A percentile compares a stretch with the other conserved stretches of the same genome.
Evolutionary conservation across 345 rosid genomes (phyloP).

Genomic region (Lagerstroemia speciosa): DNA sequence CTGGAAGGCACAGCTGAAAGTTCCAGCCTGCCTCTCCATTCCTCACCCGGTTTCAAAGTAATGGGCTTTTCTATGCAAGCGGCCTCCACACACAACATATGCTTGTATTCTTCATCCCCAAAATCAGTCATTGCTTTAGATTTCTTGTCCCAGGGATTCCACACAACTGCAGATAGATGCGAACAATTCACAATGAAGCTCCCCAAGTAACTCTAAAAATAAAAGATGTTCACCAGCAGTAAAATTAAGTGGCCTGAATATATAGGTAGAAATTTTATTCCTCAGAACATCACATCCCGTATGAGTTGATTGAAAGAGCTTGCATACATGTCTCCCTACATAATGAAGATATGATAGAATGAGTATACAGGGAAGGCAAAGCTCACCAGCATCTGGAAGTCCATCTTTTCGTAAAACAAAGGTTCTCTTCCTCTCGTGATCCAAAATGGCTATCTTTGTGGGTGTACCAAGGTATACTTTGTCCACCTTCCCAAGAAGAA

Average conservation of each 20-base stretch:
- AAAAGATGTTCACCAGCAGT: background rate
- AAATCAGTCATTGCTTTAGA: constrained; percentile 80
- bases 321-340: background rate
- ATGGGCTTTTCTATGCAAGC: constrained; percentile 75
- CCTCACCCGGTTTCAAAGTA: constrained; percentile 86
- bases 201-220: constrained; percentile 7
- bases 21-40: constrained; percentile 90
- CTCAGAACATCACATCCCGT: background rate
- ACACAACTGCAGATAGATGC: constrained; percentile 54
- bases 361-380: background rate
- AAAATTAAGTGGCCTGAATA: background rate
- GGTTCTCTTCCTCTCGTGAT: constrained; percentile 94
- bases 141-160: constrained; percentile 98
- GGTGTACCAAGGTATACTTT: constrained; percentile 80
- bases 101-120: constrained; percentile 92
- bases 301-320: background rate
- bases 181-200: background rate
- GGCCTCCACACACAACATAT: constrained; percentile 93
- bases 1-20: constrained; percentile 88
- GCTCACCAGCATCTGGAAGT: constrained; percentile 92
- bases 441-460: constrained; percentile 84
- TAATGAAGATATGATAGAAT: background rate
- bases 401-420: constrained; percentile 91
- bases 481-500: constrained; percentile 42
- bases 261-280: background rate